Evolutionary conservation across 768 basidiomycete species (phyloP), one percentile per base, ranked within the genome.

Genomic region (Dioszegia aurantiaca): DNA sequence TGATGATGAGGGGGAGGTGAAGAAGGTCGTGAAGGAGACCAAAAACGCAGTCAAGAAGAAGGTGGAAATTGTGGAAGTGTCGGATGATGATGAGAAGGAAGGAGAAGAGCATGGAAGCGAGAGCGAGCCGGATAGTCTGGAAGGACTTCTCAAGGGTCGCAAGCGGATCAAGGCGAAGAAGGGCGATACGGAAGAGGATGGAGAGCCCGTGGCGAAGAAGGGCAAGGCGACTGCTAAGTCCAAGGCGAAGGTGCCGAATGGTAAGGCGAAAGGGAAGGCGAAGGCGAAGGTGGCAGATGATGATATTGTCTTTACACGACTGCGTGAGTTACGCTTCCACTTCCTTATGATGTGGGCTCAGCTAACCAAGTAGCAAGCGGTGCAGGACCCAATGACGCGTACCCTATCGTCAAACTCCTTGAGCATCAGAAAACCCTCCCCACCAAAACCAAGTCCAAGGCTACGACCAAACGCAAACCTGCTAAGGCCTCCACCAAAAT

Each of bases 361-460:
- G 39, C 58, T 58, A 57, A 59, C 39, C 9, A 14, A 17, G 30
- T 36, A 66, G 65, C 65, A 12, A 30, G 40, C 4, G 51, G 36
- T 5, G 65, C 67, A 12, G 48, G 10, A 5, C 46, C 64, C 0
- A 59, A 24, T 17, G 39, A 33, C 3, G 55, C 63, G 3, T 65
- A 41, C 28, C 69, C 69, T 23, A 65, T 70, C 44, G 26, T 70
- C 3, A n/a, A 59, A 39, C 49, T 42, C 14, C 53, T 70, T 19
- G 59, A 67, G 33, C 55, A 53, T 30, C 63, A 65, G 40, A 64
- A 65, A 24, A n/a, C 19, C 10, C 42, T 65, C 9, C 69, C 65
- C 5, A 23, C 26, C 28, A 70, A 70, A 21, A 31, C 31, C n/a
- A 24, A 45, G 9, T 26, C 45, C 21, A 44, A 55, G 4, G 28